These are phyloP conservation scores for Dendrocalamus sinicus DNA, from an alignment of 176 grass and related monocot species.

Conservation along the genomic window DNA sequence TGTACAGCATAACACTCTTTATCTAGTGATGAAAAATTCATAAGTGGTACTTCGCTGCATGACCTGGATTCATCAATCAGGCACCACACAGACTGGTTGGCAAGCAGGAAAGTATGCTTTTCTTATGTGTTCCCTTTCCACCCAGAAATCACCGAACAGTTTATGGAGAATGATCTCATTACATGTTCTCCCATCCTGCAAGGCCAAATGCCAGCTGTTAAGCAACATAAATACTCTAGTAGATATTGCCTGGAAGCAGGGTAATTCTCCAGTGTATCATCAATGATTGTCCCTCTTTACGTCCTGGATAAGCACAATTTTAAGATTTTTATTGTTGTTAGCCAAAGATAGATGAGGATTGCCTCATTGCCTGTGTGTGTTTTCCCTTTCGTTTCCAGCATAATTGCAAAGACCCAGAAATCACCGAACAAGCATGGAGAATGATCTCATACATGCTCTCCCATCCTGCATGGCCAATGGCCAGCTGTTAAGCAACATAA, in stretches of 20 bases:
- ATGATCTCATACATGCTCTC: neutral
- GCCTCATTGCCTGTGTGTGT: neutral
- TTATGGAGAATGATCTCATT: neutral
- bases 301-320: slow-evolving; percentile 44
- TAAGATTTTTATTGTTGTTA: slow-evolving; percentile 17
- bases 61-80: slow-evolving; percentile 50
- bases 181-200: neutral
- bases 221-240: slow-evolving; percentile 19
- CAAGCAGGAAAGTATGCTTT: slow-evolving; percentile 11
- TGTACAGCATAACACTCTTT: neutral
- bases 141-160: slow-evolving; percentile 37
- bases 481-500: slow-evolving; percentile 52
- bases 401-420: slow-evolving; percentile 42
- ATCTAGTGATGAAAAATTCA: neutral
- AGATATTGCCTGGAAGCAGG: slow-evolving; percentile 11
- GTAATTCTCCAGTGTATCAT: neutral
- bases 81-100: neutral
- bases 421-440: slow-evolving; percentile 13
- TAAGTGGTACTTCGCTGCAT: slow-evolving; percentile 2
- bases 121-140: neutral
- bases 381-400: neutral
- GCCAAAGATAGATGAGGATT: slow-evolving; percentile 32
- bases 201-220: slow-evolving; percentile 40
- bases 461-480: neutral
- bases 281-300: neutral